Evolutionary conservation across 371 early-diverging fungal genomes (phyloP).

Genomic region (Mucor plumbeus): DNA sequence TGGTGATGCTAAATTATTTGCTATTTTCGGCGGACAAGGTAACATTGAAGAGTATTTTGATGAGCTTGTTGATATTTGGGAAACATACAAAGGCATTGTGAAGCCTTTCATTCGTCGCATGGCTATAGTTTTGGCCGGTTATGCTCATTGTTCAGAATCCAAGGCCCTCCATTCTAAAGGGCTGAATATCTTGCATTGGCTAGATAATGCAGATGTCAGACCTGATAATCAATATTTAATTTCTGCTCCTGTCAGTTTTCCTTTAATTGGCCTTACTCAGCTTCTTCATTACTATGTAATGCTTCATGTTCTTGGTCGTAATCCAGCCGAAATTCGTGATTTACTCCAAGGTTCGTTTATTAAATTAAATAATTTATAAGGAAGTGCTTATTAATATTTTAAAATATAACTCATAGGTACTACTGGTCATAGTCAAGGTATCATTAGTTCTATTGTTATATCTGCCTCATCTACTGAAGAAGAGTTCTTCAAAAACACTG

Average conservation of each 20-base stretch:
- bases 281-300: conserved; percentile 83
- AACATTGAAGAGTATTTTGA: conserved; percentile 95
- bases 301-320: conserved; percentile 60
- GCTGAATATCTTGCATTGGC: conserved; percentile 88
- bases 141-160: conserved; percentile 73
- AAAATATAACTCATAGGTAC: conserved; percentile 57
- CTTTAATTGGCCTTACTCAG: conserved; percentile 90
- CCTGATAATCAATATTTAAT: conserved; percentile 86
- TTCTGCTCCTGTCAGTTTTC: conserved; percentile 86
- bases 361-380: neutral
- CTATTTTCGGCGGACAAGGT: conserved; percentile 97
- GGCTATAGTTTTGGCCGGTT: conserved; percentile 73
- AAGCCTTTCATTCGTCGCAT: conserved; percentile 80
- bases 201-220: conserved; percentile 81
- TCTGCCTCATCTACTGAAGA: conserved; percentile 83
- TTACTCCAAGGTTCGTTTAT: conserved; percentile 51
- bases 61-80: conserved; percentile 83
- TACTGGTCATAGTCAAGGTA: conserved; percentile 96
- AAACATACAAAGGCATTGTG: conserved; percentile 82
- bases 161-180: conserved; percentile 80
- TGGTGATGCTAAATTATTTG: conserved; percentile 76
- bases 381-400: conserved; percentile 2
- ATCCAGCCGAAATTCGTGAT: conserved; percentile 50
- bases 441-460: conserved; percentile 91
- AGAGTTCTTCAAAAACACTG: conserved; percentile 79